Evolutionary conservation across 2,329 filamentous ascomycete genomes (phyloP), one percentile per base, ranked within the genome.

Genomic region (Aspergillus transmontanensis): DNA sequence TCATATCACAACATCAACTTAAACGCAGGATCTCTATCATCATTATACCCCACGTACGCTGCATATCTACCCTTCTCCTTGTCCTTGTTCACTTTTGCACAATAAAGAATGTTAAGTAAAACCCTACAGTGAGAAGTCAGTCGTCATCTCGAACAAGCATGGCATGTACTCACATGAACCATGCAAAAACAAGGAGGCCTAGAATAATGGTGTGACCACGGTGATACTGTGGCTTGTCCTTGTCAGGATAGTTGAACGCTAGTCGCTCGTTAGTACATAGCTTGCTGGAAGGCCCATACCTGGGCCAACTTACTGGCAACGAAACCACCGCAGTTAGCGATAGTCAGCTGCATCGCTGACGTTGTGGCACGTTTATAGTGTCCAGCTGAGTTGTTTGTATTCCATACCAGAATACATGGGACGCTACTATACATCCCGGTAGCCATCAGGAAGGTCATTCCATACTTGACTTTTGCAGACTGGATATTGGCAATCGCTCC

Each of bases 311-410:
- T 69, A 82, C 84, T 86, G 0, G 88, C 85, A 2, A 90, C 87
- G 67, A 90, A 89, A 0, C 89, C 89, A 53, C 88, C 88, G 9
- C 83, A 85, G 66, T 91, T 91, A 0, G 88, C 89, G 67, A 90
- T 86, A 1, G 85, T 85, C 30, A 91, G 79, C 73, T 91, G 88
- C 68, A 90, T 69, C 0, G 85, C 89, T 1, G 85, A 86, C 0
- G 88, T 89, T 0, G 89, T 90, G 0, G 89, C 89, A 16, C 89
- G 80, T 73, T 91, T 91, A 71, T 90, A 91, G 71, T 91, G 89
- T 0, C 86, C 87, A 0, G 88, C 87, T 0, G 85, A 87, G 72
- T 90, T 90, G 71, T 90, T 90, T 2, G 86, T 85, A 65, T 88
- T 85, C 88, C 88, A 90, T 1, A 85, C 87, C 11, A 90, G 77